These are phyloP conservation scores for Nepenthes mirabilis DNA, from an alignment of 148 eudicot genomes.

Conservation along the genomic window DNA sequence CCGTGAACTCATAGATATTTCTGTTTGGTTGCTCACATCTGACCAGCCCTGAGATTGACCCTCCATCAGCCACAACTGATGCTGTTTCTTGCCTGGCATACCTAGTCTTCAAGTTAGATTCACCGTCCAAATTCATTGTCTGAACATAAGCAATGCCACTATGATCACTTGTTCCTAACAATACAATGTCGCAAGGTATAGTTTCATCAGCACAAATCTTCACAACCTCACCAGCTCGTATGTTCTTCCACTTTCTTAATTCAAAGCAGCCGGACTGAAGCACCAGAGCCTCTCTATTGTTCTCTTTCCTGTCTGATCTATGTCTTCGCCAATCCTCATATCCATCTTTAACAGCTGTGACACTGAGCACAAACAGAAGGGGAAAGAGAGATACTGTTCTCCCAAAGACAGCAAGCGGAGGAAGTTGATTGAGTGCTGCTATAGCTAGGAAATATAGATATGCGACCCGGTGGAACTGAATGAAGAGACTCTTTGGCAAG, in stretches of 20 bases:
- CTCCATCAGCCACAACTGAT: slow-evolving; percentile 46
- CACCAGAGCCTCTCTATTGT: slow-evolving; percentile 68
- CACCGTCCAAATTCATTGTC: slow-evolving; percentile 97
- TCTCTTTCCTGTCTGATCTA: slow-evolving; percentile 84
- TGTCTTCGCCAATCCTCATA: slow-evolving; percentile 99
- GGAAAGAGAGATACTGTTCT: slow-evolving; percentile 95
- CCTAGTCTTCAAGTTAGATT: slow-evolving; percentile 92
- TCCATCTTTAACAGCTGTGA: slow-evolving; percentile 92
- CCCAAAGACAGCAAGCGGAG: slow-evolving; percentile 96
- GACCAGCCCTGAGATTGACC: slow-evolving; percentile 46
- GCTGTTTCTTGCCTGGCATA: slow-evolving; percentile 90
- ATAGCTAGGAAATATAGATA: slow-evolving; percentile 84
- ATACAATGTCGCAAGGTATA: slow-evolving; percentile 83
- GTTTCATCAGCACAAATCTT: slow-evolving; percentile 68
- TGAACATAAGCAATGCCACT: slow-evolving; percentile 91
- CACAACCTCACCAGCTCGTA: slow-evolving; percentile 77
- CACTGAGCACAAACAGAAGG: slow-evolving; percentile 80
- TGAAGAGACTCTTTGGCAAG: slow-evolving; percentile 88
- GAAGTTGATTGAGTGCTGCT: slow-evolving; percentile 94
- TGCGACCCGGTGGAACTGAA: slow-evolving; percentile 93
- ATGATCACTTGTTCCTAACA: slow-evolving; percentile 77
- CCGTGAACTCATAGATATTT: slow-evolving; percentile 91
- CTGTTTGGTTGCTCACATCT: slow-evolving; percentile 93
- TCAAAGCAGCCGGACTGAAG: slow-evolving; percentile 46
- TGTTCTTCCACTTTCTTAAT: slow-evolving; percentile 60